Base-by-base conservation (phyloP, 2,329 filamentous ascomycete genomes). In the Cadophora sp. region DNA sequence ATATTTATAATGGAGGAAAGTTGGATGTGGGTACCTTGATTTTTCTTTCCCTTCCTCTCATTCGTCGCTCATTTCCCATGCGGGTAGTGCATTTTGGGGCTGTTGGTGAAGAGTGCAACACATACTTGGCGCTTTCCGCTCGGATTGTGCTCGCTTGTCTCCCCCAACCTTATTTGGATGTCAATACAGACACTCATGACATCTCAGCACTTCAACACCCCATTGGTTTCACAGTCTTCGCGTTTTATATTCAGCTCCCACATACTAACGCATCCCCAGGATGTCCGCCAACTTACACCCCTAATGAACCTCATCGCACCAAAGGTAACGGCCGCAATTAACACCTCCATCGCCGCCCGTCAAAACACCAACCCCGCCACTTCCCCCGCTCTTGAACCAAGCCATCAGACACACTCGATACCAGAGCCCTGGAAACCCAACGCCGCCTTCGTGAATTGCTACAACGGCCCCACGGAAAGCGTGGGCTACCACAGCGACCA, bases 401-500 rank as follows among this genome's bases (percentile, higher is more conserved):
- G 85, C 73, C 89, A 92, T 73, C 94, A 97, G 76, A 91, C 90
- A n/a, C 0, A 86, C 92, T 0, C 79, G 3, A 48, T n/a, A 9
- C 43, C n/a, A 6, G 43, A 86, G 0, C 80, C 85, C 0, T 98
- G 95, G 94, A 82, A 83, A 9, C 92, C 95, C 11, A 98, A 98
- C 76, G 93, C 93, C 0, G 93, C 94, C 0, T 95, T 97, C 76
- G 94, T 97, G 19, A 99, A 99, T 79, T 97, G 93, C 81, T 99
- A 99, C 79, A 84, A 90, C 74, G 94, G 94, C 0, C 90, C 89
- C 0, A 84, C 89, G 12, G 89, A 98, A 80, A 93, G 85, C 69
- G 94, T 98, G 0, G 96, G 96, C 37, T 98, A 93, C 80, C 96
- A 99, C 79, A 90, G 92, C 43, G 96, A 99, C 77, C 92, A 97